Percentiles rank a stretch among this genome's conserved stretches.
Evolutionary conservation across 2,329 filamentous ascomycete species (phyloP).

Genomic region (Corinectria fuckeliana): DNA sequence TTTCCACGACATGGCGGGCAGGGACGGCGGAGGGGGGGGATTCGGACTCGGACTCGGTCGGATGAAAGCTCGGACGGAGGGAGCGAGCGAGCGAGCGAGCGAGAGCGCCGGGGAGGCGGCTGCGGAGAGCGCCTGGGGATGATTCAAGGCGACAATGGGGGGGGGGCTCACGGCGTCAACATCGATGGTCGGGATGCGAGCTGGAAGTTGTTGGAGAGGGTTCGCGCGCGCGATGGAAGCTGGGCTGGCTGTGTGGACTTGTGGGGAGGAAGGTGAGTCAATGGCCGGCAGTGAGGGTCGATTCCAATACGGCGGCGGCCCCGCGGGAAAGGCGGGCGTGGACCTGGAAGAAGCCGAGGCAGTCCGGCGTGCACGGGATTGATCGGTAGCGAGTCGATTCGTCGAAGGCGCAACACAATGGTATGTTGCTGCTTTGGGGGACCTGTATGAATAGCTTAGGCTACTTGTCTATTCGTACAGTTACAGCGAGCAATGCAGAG

Average conservation of each 20-base stretch:
- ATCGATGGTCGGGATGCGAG: slow-evolving; percentile 30
- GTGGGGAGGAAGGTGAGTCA: slow-evolving; percentile 23
- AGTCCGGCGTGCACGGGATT: slow-evolving; percentile 22
- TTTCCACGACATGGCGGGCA: slow-evolving; percentile 84
- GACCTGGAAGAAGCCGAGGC: slow-evolving; percentile 37
- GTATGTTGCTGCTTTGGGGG: too few relatives aligned
- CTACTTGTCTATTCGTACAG: too few relatives aligned
- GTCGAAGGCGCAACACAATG: slow-evolving; percentile 21
- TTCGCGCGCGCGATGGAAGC: slow-evolving; percentile 19
- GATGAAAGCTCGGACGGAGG: slow-evolving; percentile 36
- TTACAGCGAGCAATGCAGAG: neutral
- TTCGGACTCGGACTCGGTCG: slow-evolving; percentile 33
- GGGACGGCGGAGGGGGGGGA: slow-evolving; percentile 15
- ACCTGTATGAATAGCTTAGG: too few relatives aligned
- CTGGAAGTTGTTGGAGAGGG: neutral
- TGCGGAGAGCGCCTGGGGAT: slow-evolving; percentile 32
- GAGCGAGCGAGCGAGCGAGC: slow-evolving; percentile 31
- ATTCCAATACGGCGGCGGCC: slow-evolving; percentile 20
- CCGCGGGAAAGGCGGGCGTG: slow-evolving; percentile 32
- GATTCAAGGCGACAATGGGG: slow-evolving; percentile 25
- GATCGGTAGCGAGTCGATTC: slow-evolving; percentile 12
- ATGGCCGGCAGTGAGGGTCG: slow-evolving; percentile 18
- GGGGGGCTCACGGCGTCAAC: slow-evolving; percentile 41
- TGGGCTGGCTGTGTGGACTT: slow-evolving; percentile 7
- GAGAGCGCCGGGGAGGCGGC: slow-evolving; percentile 29